Evolutionary conservation across 2,329 filamentous ascomycete species (phyloP), one percentile per base, ranked within the genome.

Genomic region (Phialemoniopsis sp.): DNA sequence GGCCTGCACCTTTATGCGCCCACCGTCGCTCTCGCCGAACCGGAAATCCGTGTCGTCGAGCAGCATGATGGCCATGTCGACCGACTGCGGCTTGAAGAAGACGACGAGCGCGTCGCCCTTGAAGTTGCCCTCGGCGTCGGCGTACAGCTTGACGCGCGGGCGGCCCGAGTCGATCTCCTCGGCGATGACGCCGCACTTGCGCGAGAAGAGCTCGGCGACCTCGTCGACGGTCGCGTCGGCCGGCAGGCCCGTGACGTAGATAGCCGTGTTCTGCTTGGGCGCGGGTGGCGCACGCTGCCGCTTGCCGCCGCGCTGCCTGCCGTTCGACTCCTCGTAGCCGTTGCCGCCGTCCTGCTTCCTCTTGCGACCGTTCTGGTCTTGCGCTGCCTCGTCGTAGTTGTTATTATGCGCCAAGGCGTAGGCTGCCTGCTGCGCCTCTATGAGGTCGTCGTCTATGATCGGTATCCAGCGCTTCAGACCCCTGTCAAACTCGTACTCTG

Each of bases 21-120:
- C 85, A 21, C 36, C 39, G 53, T 54, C 34, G 59, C 65, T 30
- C 55, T 64, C 39, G 67, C 13, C 66, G 43, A 86, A 72, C 42
- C 91, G 77, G 54, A 97, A 93, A 50, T 89, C 81, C 5, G 84
- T 85, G 53, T 89, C 87, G 59, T 94, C 87, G 12, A 89, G 73
- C 53, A 93, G 73, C 67, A 83, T 80, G 48, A 91, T 86, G 33
- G 88, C 88, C 67, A 89, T 84, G 32, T 85, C 71, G 42, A 98
- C 91, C n/a, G 87, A 94, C 57, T 95, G 89, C 0, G 89, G 86
- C 52, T 93, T 88, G 75, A 95, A 96, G 66, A 94, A 98, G 29
- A 97, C 87, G 39, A 98, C 72, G 26, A 98, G 73, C 3, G 88
- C 90, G 57, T 97, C 90, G 44, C 93, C 93, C 58, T 96, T 97